phyloP scores from a whole-genome alignment of 139 green algal species.

The Axilococcus clingmanii region DNA sequence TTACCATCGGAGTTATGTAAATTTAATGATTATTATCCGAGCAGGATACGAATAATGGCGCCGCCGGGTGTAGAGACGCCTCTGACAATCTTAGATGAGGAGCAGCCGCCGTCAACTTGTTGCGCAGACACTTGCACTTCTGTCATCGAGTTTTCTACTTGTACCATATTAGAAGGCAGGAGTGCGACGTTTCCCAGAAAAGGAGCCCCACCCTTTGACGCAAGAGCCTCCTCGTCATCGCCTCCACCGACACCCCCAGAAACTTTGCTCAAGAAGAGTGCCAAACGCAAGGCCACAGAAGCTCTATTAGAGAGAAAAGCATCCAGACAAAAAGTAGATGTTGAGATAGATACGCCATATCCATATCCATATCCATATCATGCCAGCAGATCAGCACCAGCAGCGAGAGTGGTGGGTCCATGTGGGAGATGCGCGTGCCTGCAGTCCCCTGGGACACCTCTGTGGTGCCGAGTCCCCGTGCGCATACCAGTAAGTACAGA shows the following conservation, averaged over 20 bases:
- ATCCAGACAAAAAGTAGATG: not conserved
- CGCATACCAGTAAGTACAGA: slow-evolving; percentile 12
- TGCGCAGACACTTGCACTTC: no score
- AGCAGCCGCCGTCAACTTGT: no score
- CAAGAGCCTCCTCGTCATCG: no score
- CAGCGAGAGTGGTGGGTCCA: not conserved
- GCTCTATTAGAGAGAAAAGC: slow-evolving; percentile 6
- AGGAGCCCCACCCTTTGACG: no score
- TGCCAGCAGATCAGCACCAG: not conserved
- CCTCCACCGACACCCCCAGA: not conserved
- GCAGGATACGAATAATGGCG: no score
- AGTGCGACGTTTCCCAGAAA: no score
- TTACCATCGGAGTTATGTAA: no score
- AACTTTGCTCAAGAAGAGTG: slow-evolving; percentile 3
- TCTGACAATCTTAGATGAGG: no score
- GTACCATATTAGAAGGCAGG: no score
- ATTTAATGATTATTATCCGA: no score
- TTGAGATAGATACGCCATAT: not conserved
- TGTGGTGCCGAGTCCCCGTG: slow-evolving; percentile 16
- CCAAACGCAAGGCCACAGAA: slow-evolving; percentile 10
- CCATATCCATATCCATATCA: not conserved
- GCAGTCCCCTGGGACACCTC: not conserved
- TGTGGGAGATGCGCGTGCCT: not conserved
- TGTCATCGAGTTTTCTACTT: no score
- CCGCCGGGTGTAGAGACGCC: no score